Evolutionary conservation across 2,329 filamentous ascomycete species (phyloP).

Genomic region (Aaosphaeria pasadenensis): DNA sequence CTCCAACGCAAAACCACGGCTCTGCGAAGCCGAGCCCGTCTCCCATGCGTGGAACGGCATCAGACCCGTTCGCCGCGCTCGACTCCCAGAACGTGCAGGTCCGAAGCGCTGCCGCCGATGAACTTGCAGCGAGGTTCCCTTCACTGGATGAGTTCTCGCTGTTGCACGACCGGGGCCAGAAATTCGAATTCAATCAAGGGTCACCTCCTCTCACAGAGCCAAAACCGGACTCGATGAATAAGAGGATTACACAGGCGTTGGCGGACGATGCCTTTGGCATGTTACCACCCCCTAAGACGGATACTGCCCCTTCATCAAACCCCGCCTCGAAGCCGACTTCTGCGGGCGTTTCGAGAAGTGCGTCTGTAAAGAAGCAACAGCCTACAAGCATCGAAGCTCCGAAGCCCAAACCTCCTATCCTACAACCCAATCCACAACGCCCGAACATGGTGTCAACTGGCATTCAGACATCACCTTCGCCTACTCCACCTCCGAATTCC

Average conservation of each 20-base stretch:
- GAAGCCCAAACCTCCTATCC: slow-evolving; percentile 31
- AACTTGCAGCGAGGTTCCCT: slow-evolving; percentile 81
- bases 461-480: slow-evolving; percentile 71
- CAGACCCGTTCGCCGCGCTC: slow-evolving; percentile 87
- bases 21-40: slow-evolving; percentile 61
- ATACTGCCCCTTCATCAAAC: slow-evolving; percentile 25
- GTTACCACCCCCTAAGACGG: slow-evolving; percentile 29
- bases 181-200: slow-evolving; percentile 71
- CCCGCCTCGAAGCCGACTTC: slow-evolving; percentile 26
- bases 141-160: slow-evolving; percentile 91
- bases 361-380: slow-evolving; percentile 30
- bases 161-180: slow-evolving; percentile 76
- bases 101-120: slow-evolving; percentile 61
- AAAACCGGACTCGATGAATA: slow-evolving; percentile 54
- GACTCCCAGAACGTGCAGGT: slow-evolving; percentile 61
- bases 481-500: slow-evolving; percentile 24
- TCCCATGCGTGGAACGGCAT: slow-evolving; percentile 64
- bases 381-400: slow-evolving; percentile 19
- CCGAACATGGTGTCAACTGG: slow-evolving; percentile 65
- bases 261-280: slow-evolving; percentile 80
- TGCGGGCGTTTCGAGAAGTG: slow-evolving; percentile 25
- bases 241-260: slow-evolving; percentile 70
- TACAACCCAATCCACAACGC: slow-evolving; percentile 47
- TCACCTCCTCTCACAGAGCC: slow-evolving; percentile 45
- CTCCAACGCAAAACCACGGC: slow-evolving; percentile 43